A percentile compares a stretch with the other conserved stretches of the same genome.
Conservation (phyloP, 2,329 filamentous ascomycete species). For the Phoma sp. region DNA sequence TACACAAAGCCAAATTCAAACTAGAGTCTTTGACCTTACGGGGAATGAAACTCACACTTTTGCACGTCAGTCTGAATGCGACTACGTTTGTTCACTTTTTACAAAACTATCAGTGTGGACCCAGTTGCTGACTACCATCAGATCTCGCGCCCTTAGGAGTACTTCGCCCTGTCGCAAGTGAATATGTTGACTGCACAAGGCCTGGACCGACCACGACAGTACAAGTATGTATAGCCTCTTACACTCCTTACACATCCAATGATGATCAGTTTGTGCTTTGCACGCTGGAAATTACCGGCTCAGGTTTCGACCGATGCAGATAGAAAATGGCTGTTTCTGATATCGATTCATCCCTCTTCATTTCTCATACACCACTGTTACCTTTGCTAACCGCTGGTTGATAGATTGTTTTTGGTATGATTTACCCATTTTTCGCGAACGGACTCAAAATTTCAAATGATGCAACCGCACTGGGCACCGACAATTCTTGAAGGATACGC, state of each 20-base stretch:
- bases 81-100: slow-evolving; percentile 13
- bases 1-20: slow-evolving; percentile 53
- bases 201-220: no score
- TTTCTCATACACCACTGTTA: neutral
- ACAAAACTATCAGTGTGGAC: neutral
- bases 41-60: slow-evolving; percentile 53
- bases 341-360: slow-evolving; percentile 22
- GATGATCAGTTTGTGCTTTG: slow-evolving; percentile 52
- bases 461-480: slow-evolving; percentile 98
- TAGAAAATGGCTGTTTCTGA: slow-evolving; percentile 54
- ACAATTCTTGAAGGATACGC: slow-evolving; percentile 84
- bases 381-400: slow-evolving; percentile 22
- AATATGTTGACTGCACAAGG: neutral
- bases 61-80: slow-evolving; percentile 55
- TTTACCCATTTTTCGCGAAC: slow-evolving; percentile 14
- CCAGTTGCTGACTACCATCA: slow-evolving; percentile 26
- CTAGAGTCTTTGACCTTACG: slow-evolving; percentile 56
- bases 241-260: slow-evolving; percentile 23
- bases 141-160: neutral
- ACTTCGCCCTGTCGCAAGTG: neutral
- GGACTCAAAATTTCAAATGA: slow-evolving; percentile 60
- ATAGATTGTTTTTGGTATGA: slow-evolving; percentile 33
- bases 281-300: slow-evolving; percentile 57
- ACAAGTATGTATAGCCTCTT: neutral
- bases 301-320: slow-evolving; percentile 51